phyloP scores from a whole-genome alignment of 2,329 filamentous ascomycete species.

The Fusarium haematococcum region DNA sequence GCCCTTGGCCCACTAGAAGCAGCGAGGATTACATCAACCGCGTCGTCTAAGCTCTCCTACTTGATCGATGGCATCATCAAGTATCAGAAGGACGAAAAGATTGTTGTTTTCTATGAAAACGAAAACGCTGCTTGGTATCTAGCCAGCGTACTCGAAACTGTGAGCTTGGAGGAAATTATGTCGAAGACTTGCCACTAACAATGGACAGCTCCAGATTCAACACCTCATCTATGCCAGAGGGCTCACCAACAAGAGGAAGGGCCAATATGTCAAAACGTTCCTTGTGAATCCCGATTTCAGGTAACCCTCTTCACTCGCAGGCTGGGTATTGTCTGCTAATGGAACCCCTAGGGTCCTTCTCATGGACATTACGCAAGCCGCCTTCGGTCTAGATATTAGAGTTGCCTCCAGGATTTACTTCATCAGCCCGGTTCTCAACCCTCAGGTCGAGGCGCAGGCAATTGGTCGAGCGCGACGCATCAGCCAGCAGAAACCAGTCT shows the following conservation, averaged over 20 bases:
- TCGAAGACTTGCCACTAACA: constrained; percentile 10
- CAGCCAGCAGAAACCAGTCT: constrained; percentile 81
- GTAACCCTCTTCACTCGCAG: constrained; percentile 38
- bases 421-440: constrained; percentile 87
- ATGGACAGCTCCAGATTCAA: constrained; percentile 63
- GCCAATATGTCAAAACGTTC: constrained; percentile 83
- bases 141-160: constrained; percentile 82
- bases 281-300: constrained; percentile 75
- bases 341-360: constrained; percentile 73
- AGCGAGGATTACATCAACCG: constrained; percentile 79
- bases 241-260: constrained; percentile 70
- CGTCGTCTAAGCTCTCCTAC: constrained; percentile 89
- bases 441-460: constrained; percentile 87
- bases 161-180: constrained; percentile 46
- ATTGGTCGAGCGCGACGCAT: constrained; percentile 92
- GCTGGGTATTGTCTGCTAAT: constrained; percentile 2
- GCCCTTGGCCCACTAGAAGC: constrained; percentile 63
- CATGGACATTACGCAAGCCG: constrained; percentile 92
- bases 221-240: constrained; percentile 76
- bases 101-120: constrained; percentile 91
- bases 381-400: constrained; percentile 87
- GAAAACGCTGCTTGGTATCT: constrained; percentile 90
- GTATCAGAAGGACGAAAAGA: constrained; percentile 81
- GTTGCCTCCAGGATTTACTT: constrained; percentile 90
- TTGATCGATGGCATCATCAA: constrained; percentile 78